Conservation (phyloP, 2,329 filamentous ascomycete genomes). For the Alternaria triticimaculans region DNA sequence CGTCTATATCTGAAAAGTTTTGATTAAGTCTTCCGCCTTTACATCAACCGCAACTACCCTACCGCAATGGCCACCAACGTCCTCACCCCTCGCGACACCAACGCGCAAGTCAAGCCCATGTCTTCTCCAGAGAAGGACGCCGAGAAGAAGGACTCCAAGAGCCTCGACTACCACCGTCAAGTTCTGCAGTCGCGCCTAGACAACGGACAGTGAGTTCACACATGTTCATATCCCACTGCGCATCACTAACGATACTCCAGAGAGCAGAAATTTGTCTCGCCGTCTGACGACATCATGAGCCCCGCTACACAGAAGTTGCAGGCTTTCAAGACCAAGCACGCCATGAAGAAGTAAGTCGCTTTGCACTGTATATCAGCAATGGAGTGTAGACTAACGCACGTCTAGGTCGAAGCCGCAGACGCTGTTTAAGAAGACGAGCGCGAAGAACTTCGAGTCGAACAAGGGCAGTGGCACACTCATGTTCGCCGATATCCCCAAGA, state of each 20-base stretch:
- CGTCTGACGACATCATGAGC: slow-evolving; percentile 88
- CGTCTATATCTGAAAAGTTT: neutral
- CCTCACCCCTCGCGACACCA: slow-evolving; percentile 71
- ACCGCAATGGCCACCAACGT: slow-evolving; percentile 64
- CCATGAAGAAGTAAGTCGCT: slow-evolving; percentile 68
- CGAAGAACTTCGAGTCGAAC: slow-evolving; percentile 48
- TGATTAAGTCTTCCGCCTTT: neutral
- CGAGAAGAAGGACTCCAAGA: slow-evolving; percentile 45
- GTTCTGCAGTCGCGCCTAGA: slow-evolving; percentile 75
- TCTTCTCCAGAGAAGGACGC: slow-evolving; percentile 35
- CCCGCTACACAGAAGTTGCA: slow-evolving; percentile 84
- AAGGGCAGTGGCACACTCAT: slow-evolving; percentile 41
- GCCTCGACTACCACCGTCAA: slow-evolving; percentile 77
- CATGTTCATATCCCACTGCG: neutral
- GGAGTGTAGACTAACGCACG: slow-evolving; percentile 15
- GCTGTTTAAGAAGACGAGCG: slow-evolving; percentile 51
- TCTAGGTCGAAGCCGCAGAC: slow-evolving; percentile 49
- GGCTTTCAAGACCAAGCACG: slow-evolving; percentile 80
- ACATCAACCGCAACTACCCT: neutral
- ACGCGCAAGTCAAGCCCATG: slow-evolving; percentile 53
- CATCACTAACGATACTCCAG: slow-evolving; percentile 38
- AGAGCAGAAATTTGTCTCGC: slow-evolving; percentile 72
- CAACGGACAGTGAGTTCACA: slow-evolving; percentile 64
- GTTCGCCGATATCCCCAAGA: slow-evolving; percentile 49
- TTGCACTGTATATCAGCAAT: neutral